Conservation (phyloP, 768 basidiomycete species). For the Rhodotorula graminis region DNA sequence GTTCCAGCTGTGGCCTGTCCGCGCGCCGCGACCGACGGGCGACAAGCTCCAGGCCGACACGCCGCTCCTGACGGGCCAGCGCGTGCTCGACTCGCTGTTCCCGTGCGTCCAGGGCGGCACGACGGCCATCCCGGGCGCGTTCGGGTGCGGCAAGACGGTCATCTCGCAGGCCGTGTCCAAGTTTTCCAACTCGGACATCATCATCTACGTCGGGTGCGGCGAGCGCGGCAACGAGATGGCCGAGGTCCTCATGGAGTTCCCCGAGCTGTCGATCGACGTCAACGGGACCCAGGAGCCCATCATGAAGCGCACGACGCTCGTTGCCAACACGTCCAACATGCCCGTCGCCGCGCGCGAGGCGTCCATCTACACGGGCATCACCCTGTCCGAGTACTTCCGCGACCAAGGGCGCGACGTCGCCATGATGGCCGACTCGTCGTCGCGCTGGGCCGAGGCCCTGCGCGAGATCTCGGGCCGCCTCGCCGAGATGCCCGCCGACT, state of each 20-base stretch:
- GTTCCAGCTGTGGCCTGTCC: constrained; percentile 99
- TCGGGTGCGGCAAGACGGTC: constrained; percentile 98
- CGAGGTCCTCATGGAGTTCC: constrained; percentile 89
- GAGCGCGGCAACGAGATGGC: constrained; percentile 87
- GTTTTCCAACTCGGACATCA: constrained; percentile 98
- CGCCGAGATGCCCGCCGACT: constrained; percentile 99
- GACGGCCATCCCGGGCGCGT: constrained; percentile 96
- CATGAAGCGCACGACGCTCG: constrained; percentile 99
- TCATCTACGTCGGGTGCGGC: constrained; percentile 97
- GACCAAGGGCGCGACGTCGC: constrained; percentile 96
- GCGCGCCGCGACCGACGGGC: constrained; percentile 90
- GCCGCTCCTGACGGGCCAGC: constrained; percentile 91
- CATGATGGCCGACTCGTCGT: constrained; percentile 99
- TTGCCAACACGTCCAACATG: constrained; percentile 99
- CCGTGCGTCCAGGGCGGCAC: constrained; percentile 97
- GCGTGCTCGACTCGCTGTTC: constrained; percentile 93
- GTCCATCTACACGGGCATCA: constrained; percentile 99
- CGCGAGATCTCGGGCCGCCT: constrained; percentile 99
- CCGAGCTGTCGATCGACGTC: constrained; percentile 85
- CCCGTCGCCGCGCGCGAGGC: constrained; percentile 99
- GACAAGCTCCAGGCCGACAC: constrained; percentile 90
- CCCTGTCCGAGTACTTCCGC: constrained; percentile 99
- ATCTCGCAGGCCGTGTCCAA: constrained; percentile 97
- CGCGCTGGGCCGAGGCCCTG: constrained; percentile 97
- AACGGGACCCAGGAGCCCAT: constrained; percentile 91